Evolutionary conservation across 2,329 filamentous ascomycete genomes (phyloP).

Genomic region (Fusarium sp.): DNA sequence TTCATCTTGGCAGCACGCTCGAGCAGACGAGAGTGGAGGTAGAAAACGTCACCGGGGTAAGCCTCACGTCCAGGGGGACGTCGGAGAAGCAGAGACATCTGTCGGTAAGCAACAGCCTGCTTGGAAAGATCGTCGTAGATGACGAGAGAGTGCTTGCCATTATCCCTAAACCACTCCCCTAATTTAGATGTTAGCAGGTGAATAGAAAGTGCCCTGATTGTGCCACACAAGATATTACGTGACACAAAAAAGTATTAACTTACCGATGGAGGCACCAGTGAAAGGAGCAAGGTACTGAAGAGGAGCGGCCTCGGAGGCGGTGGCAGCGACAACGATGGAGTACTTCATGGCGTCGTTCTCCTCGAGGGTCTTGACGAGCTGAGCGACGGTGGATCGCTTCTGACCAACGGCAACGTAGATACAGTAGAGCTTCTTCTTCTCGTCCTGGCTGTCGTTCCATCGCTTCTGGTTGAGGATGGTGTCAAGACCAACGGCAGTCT

Average conservation of each 20-base stretch:
- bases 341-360: slow-evolving; percentile 99
- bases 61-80: slow-evolving; percentile 99
- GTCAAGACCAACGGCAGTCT: slow-evolving; percentile 98
- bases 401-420: slow-evolving; percentile 99
- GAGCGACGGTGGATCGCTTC: slow-evolving; percentile 99
- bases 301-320: slow-evolving; percentile 95
- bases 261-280: slow-evolving; percentile 69
- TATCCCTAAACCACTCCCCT: slow-evolving; percentile 82
- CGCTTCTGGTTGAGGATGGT: slow-evolving; percentile 99
- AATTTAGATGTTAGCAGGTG: slow-evolving; percentile 38
- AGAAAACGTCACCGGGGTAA: slow-evolving; percentile 99
- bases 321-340: slow-evolving; percentile 91
- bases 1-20: slow-evolving; percentile 99
- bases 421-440: slow-evolving; percentile 99
- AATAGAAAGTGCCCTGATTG: not conserved
- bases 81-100: slow-evolving; percentile 98
- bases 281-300: slow-evolving; percentile 96
- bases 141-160: slow-evolving; percentile 87
- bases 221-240: not conserved
- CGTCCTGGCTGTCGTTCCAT: slow-evolving; percentile 89
- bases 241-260: not conserved
- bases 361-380: slow-evolving; percentile 99
- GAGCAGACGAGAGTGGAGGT: slow-evolving; percentile 98
- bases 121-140: slow-evolving; percentile 97
- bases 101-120: slow-evolving; percentile 97